These are phyloP conservation scores for Mycena galopus DNA, from an alignment of 768 basidiomycete genomes.

Conservation along the genomic window DNA sequence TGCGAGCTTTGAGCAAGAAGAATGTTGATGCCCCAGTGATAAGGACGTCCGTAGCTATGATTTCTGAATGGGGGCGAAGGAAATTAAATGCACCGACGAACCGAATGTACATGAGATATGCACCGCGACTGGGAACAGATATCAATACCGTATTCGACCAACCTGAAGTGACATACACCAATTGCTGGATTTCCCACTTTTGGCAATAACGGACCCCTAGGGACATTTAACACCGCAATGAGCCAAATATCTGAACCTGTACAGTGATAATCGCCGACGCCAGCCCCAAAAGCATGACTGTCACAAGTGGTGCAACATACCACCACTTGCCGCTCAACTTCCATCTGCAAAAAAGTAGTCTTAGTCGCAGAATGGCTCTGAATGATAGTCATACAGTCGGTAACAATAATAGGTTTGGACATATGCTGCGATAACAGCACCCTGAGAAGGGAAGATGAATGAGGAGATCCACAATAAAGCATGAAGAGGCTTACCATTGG, in stretches of 20 bases:
- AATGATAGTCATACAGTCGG: constrained; percentile 1
- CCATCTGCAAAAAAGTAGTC: not conserved
- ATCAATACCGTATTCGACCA: not conserved
- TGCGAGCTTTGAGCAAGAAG: not conserved
- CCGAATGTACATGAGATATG: constrained; percentile 15
- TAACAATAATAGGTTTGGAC: constrained; percentile 15
- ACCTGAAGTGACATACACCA: constrained; percentile 4
- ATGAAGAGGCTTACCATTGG: constrained; percentile 7
- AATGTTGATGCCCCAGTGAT: constrained; percentile 13
- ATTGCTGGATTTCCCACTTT: not conserved
- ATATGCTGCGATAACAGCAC: not conserved
- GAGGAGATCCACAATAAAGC: not conserved
- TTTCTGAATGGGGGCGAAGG: not conserved
- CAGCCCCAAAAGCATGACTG: constrained; percentile 8
- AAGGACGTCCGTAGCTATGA: constrained; percentile 19
- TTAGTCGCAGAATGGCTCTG: too few relatives aligned
- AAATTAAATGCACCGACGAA: not conserved
- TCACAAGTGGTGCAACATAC: constrained; percentile 7
- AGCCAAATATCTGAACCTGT: not conserved
- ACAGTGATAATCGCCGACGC: constrained; percentile 13
- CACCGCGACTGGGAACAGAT: constrained; percentile 11
- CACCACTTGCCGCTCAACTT: constrained; percentile 18
- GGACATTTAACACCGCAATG: not conserved
- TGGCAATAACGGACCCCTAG: constrained; percentile 12
- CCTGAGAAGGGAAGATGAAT: not conserved